These are phyloP conservation scores for Kluyveromyces siamensis DNA, from an alignment of 805 yeast species.

Conservation along the genomic window DNA sequence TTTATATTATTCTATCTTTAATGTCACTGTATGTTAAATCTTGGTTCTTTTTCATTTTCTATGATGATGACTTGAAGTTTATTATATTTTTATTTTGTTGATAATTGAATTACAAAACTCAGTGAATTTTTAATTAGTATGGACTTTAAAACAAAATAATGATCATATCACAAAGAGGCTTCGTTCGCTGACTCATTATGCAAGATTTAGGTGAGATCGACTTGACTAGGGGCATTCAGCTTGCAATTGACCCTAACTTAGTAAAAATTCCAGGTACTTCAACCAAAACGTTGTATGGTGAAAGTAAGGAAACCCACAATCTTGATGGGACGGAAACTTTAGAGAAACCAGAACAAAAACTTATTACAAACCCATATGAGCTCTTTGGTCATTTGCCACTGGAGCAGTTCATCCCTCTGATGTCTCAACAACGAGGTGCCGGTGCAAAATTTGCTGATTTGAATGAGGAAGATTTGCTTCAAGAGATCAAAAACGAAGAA, in stretches of 20 bases:
- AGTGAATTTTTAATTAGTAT: background rate
- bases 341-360: constrained; percentile 4
- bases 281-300: constrained; percentile 1
- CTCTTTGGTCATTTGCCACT: constrained; percentile 33
- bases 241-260: constrained; percentile 28
- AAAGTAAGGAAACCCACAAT: constrained; percentile 1
- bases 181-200: background rate
- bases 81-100: background rate
- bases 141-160: background rate
- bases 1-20: background rate
- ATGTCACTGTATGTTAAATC: background rate
- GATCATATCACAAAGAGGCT: background rate
- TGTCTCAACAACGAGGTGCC: constrained; percentile 48
- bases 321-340: background rate
- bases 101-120: background rate
- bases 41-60: background rate
- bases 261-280: constrained; percentile 8
- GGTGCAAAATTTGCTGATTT: constrained; percentile 37
- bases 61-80: background rate
- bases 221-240: constrained; percentile 13
- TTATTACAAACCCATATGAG: constrained; percentile 26
- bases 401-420: constrained; percentile 49
- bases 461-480: constrained; percentile 41
- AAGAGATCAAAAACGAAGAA: constrained; percentile 32
- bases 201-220: background rate